Base-by-base conservation (phyloP, 257 asterid genomes). In the Gynochthodes officinalis region DNA sequence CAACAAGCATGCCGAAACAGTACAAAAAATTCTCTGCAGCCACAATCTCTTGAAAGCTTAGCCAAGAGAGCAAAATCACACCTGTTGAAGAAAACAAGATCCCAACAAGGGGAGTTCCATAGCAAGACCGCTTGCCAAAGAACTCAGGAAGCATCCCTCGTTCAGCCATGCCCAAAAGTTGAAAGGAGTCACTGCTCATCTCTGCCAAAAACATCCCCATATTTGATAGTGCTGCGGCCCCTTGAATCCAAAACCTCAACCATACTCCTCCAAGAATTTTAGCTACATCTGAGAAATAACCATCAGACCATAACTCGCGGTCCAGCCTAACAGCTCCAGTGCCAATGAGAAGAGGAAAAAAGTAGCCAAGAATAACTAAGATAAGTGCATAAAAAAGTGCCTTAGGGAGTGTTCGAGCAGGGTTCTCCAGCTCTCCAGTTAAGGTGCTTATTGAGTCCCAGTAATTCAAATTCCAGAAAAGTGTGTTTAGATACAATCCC, bases 151-250 rank as follows among this genome's bases (percentile, higher is more conserved):
- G 81, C 90, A 89, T 83, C 59, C 93, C 89, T 2, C 83, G 73
- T 64, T 89, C 91, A 0, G 96, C 90, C 91, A 87, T 89, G 19
- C 96, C 93, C 28, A 87, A 86, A 83, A 87, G 93, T 44, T 84
- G 93, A 72, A 84, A 89, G 5, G 93, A 89, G 82, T 89, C 91
- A 5, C 91, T 86, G 73, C 93, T 86, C 93, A 86, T 89, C 74
- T 89, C 96, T 2, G 93, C 89, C 61, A 87, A 75, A 74, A 87
- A 87, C 91, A 83, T 86, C 27, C 96, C 96, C 93, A 87, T 87
- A 62, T 89, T 89, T 23, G 96, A 89, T 46, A 89, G 70, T 18
- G 93, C 89, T 3, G 91, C 77, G 59, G 89, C 96, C 62, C 85
- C 93, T 75, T 87, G 96, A 30, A 89, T 61, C 91, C 91, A 89